A percentile compares a stretch with the other conserved stretches of the same genome.
Conservation (phyloP, 371 early-diverging fungal genomes). For the Mucor circinelloides region DNA sequence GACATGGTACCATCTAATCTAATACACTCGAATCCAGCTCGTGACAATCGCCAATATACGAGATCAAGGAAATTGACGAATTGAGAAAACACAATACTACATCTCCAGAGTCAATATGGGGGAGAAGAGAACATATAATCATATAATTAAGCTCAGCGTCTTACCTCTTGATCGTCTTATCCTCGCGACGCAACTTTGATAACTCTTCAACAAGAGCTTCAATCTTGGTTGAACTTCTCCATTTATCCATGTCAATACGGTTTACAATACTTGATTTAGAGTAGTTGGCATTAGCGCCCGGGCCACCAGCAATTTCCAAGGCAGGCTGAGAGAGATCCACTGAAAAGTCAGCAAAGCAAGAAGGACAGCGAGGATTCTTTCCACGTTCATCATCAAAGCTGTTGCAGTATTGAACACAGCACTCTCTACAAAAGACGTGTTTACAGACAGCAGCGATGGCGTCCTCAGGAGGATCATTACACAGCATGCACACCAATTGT, state of each 20-base stretch:
- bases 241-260: slow-evolving; percentile 85
- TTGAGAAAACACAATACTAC: slow-evolving; percentile 53
- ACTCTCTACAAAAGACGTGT: slow-evolving; percentile 87
- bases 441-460: slow-evolving; percentile 90
- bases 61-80: slow-evolving; percentile 94
- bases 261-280: slow-evolving; percentile 86
- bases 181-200: slow-evolving; percentile 71
- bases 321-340: slow-evolving; percentile 84
- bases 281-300: slow-evolving; percentile 34
- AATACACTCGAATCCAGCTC: slow-evolving; percentile 92
- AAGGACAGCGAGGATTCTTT: slow-evolving; percentile 75
- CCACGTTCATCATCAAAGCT: slow-evolving; percentile 38
- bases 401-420: slow-evolving; percentile 43
- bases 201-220: slow-evolving; percentile 94
- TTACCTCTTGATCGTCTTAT: slow-evolving; percentile 78
- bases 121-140: too few relatives aligned
- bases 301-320: slow-evolving; percentile 34
- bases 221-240: slow-evolving; percentile 89
- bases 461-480: slow-evolving; percentile 82
- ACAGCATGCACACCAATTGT: slow-evolving; percentile 86
- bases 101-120: neutral
- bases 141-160: neutral
- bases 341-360: slow-evolving; percentile 78
- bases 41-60: slow-evolving; percentile 92
- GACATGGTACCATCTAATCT: slow-evolving; percentile 95